Base-by-base conservation (phyloP, 2,329 filamentous ascomycete species). In the Penicillium sp. region DNA sequence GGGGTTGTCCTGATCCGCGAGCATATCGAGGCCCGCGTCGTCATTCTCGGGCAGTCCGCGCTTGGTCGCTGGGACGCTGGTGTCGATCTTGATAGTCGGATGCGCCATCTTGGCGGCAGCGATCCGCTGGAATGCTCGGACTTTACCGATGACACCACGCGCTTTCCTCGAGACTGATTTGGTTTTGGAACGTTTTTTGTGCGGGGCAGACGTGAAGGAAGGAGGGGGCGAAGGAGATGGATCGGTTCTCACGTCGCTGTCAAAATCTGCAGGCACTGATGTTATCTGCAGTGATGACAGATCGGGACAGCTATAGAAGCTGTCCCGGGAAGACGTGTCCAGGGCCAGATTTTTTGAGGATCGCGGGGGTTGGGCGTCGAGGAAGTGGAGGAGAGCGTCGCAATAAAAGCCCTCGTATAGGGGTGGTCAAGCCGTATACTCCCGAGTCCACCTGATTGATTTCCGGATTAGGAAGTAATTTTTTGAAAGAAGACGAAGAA, bases 301-400 rank as follows among this genome's bases (percentile, higher is more conserved):
- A 63, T 71, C 68, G 60, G 68, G 68, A 66, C 69, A 72, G 68
- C 69, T 69, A 59, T 66, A 59, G 54, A 64, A 70, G 68, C 67
- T 68, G 67, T 66, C 64, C 64, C 65, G 64, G 58, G 62, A 62
- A 54, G 63, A 60, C 33, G 60, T 62, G 62, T 67, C 63, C 61
- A 63, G 62, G 64, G 69, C 69, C 69, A 71, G 67, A 57, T 64
- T 72, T 68, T 57, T 64, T 54, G 58, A 57, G 48, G 58, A 56
- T 57, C 56, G 55, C 57, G 54, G 56, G 55, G 51, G 53, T 55
- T 55, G 55, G 55, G 52, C 52, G 56, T 56, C 55, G 57, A 56
- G 41, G 45, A 48, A 48, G 41, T 38, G 49, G 43, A 33, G 45
- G 40, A 45, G 51, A 49, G 51, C 45, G 51, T 56, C 53, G 57